Conservation (phyloP, 2,329 filamentous ascomycete species). For the Lasiodiplodia sp. region DNA sequence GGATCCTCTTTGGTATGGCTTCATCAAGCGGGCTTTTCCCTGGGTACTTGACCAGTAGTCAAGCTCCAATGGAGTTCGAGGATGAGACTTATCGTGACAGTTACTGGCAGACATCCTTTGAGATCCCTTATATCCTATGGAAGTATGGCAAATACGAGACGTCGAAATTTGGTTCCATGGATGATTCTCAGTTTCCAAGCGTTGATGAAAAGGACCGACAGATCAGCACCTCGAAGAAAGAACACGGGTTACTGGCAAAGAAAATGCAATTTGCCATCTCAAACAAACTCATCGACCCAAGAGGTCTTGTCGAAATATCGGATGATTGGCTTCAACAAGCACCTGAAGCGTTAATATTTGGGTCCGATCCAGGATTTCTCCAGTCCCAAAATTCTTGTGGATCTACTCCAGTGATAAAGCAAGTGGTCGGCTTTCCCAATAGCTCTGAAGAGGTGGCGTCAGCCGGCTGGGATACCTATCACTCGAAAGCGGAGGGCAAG, state of each 20-base stretch:
- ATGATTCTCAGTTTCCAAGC: fast-evolving
- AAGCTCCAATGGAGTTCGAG: background rate
- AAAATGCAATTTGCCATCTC: background rate
- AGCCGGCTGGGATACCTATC: no score
- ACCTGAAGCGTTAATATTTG: constrained; percentile 2
- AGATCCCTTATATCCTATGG: constrained; percentile 30
- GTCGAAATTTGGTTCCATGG: background rate
- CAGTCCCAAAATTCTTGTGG: no score
- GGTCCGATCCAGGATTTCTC: background rate
- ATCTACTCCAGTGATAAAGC: background rate
- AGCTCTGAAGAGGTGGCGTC: no score
- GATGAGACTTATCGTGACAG: background rate
- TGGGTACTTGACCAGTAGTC: background rate
- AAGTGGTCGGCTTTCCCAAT: background rate
- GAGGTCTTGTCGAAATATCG: constrained; percentile 20
- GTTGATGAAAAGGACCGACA: fast-evolving
- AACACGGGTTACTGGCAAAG: background rate
- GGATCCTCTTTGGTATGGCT: background rate
- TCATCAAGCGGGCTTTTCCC: background rate
- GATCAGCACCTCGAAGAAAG: fast-evolving
- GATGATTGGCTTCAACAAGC: constrained; percentile 29
- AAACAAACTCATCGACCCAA: constrained; percentile 11
- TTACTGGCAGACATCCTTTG: constrained; percentile 26
- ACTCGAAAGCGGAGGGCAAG: background rate
- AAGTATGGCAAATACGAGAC: background rate